Conservation (phyloP, 768 basidiomycete species). For the Termitomyces sp. region DNA sequence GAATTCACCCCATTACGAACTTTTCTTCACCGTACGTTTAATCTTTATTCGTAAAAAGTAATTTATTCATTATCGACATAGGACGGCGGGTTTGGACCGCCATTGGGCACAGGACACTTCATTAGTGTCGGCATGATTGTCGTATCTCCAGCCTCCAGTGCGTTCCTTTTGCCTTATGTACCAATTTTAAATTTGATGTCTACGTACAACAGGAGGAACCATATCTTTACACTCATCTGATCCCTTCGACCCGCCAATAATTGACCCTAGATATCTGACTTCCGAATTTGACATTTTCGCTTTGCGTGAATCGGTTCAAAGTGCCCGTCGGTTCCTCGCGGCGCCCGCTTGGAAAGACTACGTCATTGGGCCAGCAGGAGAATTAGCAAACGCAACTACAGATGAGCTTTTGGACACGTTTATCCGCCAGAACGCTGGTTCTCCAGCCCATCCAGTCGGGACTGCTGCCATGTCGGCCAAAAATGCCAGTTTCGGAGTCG, state of each 20-base stretch:
- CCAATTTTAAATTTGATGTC: neutral
- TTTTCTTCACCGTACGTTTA: neutral
- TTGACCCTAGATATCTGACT: slow-evolving; percentile 32
- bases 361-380: slow-evolving; percentile 6
- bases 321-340: neutral
- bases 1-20: slow-evolving; percentile 12
- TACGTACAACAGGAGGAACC: slow-evolving; percentile 4
- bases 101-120: neutral
- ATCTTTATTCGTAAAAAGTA: neutral
- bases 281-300: slow-evolving; percentile 17
- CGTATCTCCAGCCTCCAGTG: slow-evolving; percentile 6
- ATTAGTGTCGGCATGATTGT: neutral
- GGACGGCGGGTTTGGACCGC: neutral
- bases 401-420: slow-evolving; percentile 3
- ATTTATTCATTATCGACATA: neutral
- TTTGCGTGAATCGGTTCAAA: slow-evolving; percentile 17
- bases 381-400: slow-evolving; percentile 2
- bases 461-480: neutral
- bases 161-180: slow-evolving; percentile 13
- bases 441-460: neutral
- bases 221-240: slow-evolving; percentile 26
- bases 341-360: slow-evolving; percentile 8
- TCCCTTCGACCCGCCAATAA: slow-evolving; percentile 32
- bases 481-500: neutral
- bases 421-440: slow-evolving; percentile 2